Evolutionary conservation across 768 basidiomycete species (phyloP), one percentile per base, ranked within the genome.

Genomic region (Pisolithus albus): DNA sequence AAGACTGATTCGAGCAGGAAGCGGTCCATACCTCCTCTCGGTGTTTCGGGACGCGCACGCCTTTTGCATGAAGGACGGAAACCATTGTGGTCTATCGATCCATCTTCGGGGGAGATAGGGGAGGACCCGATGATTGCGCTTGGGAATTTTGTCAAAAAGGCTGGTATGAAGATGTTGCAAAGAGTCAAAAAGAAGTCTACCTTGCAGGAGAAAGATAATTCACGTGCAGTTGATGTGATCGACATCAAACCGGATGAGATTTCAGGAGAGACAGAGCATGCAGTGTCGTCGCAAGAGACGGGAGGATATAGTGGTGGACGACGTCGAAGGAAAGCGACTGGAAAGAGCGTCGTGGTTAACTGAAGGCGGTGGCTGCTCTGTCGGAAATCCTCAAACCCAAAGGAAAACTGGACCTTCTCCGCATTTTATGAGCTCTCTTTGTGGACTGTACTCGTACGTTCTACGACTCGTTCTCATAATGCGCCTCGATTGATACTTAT

Each of bases 381-480:
- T 45, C 42, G 19, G 26, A 16, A 52, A 46, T 24, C 44, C 37
- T 38, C 51, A 30, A 10, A 18, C 47, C 41, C 61, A 67, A 42
- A 66, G 46, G 41, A 69, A 55, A 11, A 64, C 66, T 2, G 57
- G 58, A 28, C 36, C 7, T 13, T 88, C 88, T 87, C 90, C 84
- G 21, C 32, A 7, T 13, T 88, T 88, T 87, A 90, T 84, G 88
- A 88, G 88, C 84, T 15, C 10, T 34, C 45, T 21, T 46, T 32
- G 21, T 28, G 47, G 46, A 15, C 26, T 24, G 19, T 47, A 13
- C 30, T 37, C 38, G 26, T 46, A 28, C 16, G 11, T 18, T 30
- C 37, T 47, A 21, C 5, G 13, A 34, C 34, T 15, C 11, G 34
- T 34, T 34, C 11, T 4, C 34, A 26, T 46, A 37, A 24, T 36